phyloP scores from a whole-genome alignment of 1,284 basidiomycete genomes.

The Chondrostereum purpureum region DNA sequence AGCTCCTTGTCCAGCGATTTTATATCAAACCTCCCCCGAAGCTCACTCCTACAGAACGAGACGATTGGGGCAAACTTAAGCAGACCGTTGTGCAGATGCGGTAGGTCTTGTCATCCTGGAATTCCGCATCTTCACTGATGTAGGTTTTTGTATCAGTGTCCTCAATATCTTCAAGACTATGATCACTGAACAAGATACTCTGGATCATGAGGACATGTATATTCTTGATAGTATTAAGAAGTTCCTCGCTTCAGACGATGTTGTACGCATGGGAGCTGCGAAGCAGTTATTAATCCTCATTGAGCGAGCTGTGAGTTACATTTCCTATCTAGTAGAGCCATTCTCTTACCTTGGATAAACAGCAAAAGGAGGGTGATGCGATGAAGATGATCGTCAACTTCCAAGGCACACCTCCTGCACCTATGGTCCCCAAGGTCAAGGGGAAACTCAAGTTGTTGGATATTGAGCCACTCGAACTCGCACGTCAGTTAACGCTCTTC shows the following conservation, averaged over 20 bases:
- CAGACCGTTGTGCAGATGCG: slow-evolving; percentile 85
- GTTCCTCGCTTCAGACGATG: slow-evolving; percentile 68
- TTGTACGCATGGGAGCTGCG: slow-evolving; percentile 56
- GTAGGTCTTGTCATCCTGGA: slow-evolving; percentile 36
- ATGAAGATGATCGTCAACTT: slow-evolving; percentile 45
- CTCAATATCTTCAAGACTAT: slow-evolving; percentile 81
- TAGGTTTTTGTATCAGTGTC: slow-evolving; percentile 41
- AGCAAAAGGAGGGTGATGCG: slow-evolving; percentile 56
- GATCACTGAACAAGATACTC: slow-evolving; percentile 72
- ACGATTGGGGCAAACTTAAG: slow-evolving; percentile 86
- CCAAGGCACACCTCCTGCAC: slow-evolving; percentile 55
- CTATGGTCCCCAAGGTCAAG: slow-evolving; percentile 69
- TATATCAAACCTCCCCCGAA: slow-evolving; percentile 72
- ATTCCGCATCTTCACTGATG: slow-evolving; percentile 4
- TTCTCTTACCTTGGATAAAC: slow-evolving; percentile 5
- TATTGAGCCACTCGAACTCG: slow-evolving; percentile 86
- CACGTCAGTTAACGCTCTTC: slow-evolving; percentile 90
- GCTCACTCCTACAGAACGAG: slow-evolving; percentile 57
- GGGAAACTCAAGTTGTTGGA: slow-evolving; percentile 83
- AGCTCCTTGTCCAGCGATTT: slow-evolving; percentile 83
- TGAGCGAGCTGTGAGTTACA: slow-evolving; percentile 63
- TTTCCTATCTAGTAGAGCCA: slow-evolving; percentile 13
- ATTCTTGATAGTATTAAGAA: slow-evolving; percentile 75
- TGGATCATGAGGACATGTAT: slow-evolving; percentile 76
- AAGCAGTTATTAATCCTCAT: slow-evolving; percentile 70